Percentiles rank a stretch among this genome's conserved stretches.
Evolutionary conservation across 805 yeast species (phyloP).

Genomic region (Cyberlindnera amylophila): DNA sequence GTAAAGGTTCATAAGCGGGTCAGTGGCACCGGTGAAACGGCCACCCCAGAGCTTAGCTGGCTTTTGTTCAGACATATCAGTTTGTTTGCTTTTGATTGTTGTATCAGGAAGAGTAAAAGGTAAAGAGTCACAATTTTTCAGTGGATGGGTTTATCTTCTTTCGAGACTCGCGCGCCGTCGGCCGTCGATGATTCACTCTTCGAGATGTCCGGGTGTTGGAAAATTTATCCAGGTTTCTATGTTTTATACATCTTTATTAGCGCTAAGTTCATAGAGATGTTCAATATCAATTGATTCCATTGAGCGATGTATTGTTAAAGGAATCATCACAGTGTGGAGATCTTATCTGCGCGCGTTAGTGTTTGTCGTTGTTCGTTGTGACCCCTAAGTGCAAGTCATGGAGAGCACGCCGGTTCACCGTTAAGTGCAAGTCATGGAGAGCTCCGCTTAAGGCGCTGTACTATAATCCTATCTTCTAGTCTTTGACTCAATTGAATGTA

Average conservation of each 20-base stretch:
- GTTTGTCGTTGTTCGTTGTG: not conserved
- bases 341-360: not conserved
- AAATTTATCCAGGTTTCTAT: too few relatives aligned
- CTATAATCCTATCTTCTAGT: too few relatives aligned
- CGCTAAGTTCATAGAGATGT: too few relatives aligned
- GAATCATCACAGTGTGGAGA: not conserved
- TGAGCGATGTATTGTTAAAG: too few relatives aligned
- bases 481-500: too few relatives aligned
- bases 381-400: not conserved
- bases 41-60: slow-evolving; percentile 91
- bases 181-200: not conserved
- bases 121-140: too few relatives aligned
- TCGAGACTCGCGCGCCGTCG: too few relatives aligned
- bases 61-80: slow-evolving; percentile 22
- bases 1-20: slow-evolving; percentile 95
- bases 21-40: slow-evolving; percentile 94
- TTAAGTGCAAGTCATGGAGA: not conserved
- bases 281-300: too few relatives aligned
- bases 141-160: too few relatives aligned
- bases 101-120: not conserved
- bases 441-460: too few relatives aligned
- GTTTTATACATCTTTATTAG: too few relatives aligned
- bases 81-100: not conserved
- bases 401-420: too few relatives aligned
- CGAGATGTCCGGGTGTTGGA: slow-evolving; percentile 1